Base-by-base conservation (phyloP, 2,329 filamentous ascomycete species). In the Trichophaea hybrida region DNA sequence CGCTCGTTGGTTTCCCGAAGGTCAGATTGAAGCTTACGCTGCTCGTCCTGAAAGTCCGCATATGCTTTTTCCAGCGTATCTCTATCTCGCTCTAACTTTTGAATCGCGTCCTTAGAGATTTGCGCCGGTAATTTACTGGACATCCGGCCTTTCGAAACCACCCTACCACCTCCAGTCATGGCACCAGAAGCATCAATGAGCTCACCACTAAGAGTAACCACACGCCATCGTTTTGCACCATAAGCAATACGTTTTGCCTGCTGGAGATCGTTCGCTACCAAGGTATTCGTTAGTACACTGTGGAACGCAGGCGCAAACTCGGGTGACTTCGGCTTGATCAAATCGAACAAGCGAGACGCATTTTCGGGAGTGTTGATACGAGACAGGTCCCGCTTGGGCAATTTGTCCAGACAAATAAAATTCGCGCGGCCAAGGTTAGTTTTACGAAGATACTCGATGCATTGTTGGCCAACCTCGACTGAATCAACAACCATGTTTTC, bases 201-300 rank as follows among this genome's bases (percentile, higher is more conserved):
- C 72, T 96, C 90, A 53, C 93, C 93, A 62, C 90, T 88, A 1
- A 98, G 80, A 0, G 93, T 98, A 44, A 98, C 93, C 2, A 98
- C 93, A 65, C 93, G 84, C 93, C 93, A 98, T 72, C 93, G 78
- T 75, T 83, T 87, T 50, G 87, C 87, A 46, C 93, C 91, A 69
- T 97, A 98, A 6, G 93, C 93, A 66, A 98, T 96, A 51, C 93
- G 84, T 73, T 97, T 96, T 1, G 93, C 94, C 71, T 98, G 93
- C n/a, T 87, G 84, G 12, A 98, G 79, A 69, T 98, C 88, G 56
- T 83, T 84, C 5, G 93, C 93, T 13, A 98, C 94, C 1, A 98
- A 76, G 0, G 94, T 98, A 71, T 98, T 91, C 69, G 95, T 88
- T 66, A 98, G 81, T 5, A 94, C 88, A 68, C 91, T 93, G 73